A percentile compares a stretch with the other conserved stretches of the same genome.
Conservation (phyloP, 1,284 basidiomycete genomes). For the Melampsora americana region DNA sequence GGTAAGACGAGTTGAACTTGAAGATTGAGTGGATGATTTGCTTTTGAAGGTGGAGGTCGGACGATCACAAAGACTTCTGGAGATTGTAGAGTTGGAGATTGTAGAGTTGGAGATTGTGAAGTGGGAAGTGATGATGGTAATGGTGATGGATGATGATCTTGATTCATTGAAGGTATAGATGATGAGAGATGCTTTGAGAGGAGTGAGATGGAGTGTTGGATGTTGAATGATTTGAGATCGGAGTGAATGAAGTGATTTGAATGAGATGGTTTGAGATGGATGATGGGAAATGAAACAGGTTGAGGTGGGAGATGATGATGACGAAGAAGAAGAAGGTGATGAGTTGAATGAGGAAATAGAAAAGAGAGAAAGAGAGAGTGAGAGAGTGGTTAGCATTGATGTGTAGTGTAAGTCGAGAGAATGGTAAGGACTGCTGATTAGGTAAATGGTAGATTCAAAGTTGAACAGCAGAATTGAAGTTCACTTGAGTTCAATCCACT, state of each 20-base stretch:
- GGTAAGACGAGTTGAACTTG: conserved; percentile 78
- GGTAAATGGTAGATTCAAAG: too few relatives aligned
- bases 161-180: not conserved
- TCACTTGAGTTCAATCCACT: too few relatives aligned
- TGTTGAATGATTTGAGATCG: not conserved
- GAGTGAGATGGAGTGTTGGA: conserved; percentile 9
- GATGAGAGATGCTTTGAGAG: not conserved
- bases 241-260: not conserved
- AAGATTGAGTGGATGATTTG: conserved; percentile 82
- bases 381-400: too few relatives aligned
- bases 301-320: not conserved
- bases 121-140: not conserved
- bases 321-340: too few relatives aligned
- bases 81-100: not conserved
- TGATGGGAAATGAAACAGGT: not conserved
- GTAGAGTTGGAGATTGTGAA: too few relatives aligned
- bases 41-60: conserved; percentile 74
- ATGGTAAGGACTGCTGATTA: too few relatives aligned
- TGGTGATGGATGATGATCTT: not conserved
- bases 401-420: too few relatives aligned
- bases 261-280: not conserved
- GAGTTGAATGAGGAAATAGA: not conserved
- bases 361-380: too few relatives aligned
- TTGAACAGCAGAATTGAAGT: too few relatives aligned
- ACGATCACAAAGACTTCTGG: conserved; percentile 62